Evolutionary conservation across 768 basidiomycete genomes (phyloP).

Genomic region (Auricularia cornea): DNA sequence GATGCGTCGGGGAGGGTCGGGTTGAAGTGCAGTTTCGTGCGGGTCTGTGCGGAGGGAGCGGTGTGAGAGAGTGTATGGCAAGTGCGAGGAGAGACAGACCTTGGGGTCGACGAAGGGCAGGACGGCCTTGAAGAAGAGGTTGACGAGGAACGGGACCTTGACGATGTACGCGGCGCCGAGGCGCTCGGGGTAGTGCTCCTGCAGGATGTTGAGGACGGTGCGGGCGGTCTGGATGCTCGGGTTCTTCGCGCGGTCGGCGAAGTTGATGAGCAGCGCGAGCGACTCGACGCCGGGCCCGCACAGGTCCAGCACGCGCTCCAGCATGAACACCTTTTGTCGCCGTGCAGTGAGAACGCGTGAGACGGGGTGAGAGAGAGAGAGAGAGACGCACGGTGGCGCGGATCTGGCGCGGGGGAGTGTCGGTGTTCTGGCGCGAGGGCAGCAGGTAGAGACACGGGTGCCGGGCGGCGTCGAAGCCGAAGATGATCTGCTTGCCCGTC

Average conservation of each 20-base stretch:
- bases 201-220: conserved; percentile 52
- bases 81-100: neutral
- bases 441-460: conserved; percentile 64
- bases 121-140: conserved; percentile 69
- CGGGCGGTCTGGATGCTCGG: conserved; percentile 34
- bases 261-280: conserved; percentile 67
- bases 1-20: conserved; percentile 47
- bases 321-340: conserved; percentile 51
- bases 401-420: conserved; percentile 57
- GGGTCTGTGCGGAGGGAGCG: neutral
- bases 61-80: neutral
- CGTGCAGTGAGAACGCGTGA: too few species aligned
- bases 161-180: conserved; percentile 65
- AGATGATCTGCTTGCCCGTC: conserved; percentile 75
- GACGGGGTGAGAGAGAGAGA: too few species aligned
- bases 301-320: conserved; percentile 69
- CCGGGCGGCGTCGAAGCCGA: conserved; percentile 62
- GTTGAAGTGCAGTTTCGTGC: conserved; percentile 12
- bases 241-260: conserved; percentile 60
- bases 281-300: conserved; percentile 80
- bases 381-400: conserved; percentile 43
- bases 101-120: conserved; percentile 73
- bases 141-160: conserved; percentile 74
- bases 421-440: conserved; percentile 70
- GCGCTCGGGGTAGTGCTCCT: conserved; percentile 81